These are phyloP conservation scores for Plantago major DNA, from an alignment of 257 asterid genomes.

Conservation along the genomic window DNA sequence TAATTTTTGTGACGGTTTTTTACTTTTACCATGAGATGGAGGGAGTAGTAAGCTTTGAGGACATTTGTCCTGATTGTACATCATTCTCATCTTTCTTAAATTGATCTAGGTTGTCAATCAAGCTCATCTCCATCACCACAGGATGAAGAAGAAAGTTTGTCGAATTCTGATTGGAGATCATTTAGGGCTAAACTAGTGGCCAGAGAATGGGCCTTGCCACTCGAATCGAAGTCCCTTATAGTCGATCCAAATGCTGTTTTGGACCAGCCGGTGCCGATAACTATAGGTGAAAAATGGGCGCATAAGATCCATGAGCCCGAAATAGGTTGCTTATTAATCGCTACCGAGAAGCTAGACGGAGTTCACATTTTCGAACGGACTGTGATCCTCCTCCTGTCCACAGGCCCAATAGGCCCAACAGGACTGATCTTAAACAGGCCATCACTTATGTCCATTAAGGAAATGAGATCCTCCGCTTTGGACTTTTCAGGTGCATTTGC, in stretches of 20 bases:
- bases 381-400: conserved; percentile 60
- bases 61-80: too few species aligned
- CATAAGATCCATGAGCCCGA: conserved; percentile 80
- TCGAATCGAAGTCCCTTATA: conserved; percentile 23
- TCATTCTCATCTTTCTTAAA: background rate
- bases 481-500: conserved; percentile 52
- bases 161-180: conserved; percentile 68
- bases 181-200: conserved; percentile 73
- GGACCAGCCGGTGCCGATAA: conserved; percentile 28
- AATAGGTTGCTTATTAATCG: conserved; percentile 67
- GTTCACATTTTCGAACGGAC: conserved; percentile 83
- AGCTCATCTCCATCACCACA: conserved; percentile 43
- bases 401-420: conserved; percentile 61
- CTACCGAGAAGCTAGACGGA: conserved; percentile 81
- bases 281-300: conserved; percentile 67
- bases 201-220: conserved; percentile 27
- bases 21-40: too few species aligned
- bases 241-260: conserved; percentile 26
- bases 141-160: conserved; percentile 41
- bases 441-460: conserved; percentile 87
- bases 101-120: conserved; percentile 42
- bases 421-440: conserved; percentile 85
- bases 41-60: too few species aligned
- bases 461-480: conserved; percentile 49
- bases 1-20: too few species aligned